These are phyloP conservation scores for Aegilops bicornis DNA, from an alignment of 176 grass and related monocot species.

Conservation along the genomic window DNA sequence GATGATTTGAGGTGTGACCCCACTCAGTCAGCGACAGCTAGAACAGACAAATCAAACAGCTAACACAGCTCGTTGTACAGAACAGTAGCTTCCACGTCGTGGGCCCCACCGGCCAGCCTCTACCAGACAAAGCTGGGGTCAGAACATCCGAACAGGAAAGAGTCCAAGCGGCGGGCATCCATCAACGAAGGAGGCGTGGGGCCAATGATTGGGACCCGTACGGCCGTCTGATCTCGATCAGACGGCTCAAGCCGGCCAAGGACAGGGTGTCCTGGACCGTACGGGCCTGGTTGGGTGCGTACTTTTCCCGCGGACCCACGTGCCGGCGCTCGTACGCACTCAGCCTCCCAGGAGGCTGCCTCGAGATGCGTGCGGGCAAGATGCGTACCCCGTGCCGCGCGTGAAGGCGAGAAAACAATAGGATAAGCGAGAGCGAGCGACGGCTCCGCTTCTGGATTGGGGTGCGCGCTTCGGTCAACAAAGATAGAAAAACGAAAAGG, in stretches of 20 bases:
- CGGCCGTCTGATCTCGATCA: conserved; percentile 44
- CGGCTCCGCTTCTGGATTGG: not conserved
- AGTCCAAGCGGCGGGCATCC: not conserved
- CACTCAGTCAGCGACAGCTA: not conserved
- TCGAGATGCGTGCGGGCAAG: conserved; percentile 10
- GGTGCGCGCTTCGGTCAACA: conserved; percentile 13
- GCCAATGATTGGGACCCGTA: conserved; percentile 41
- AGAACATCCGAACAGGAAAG: not conserved
- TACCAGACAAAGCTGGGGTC: not conserved
- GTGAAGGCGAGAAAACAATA: not conserved
- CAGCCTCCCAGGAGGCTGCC: not conserved
- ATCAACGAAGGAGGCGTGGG: not conserved
- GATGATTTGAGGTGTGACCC: not conserved
- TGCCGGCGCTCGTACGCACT: not conserved
- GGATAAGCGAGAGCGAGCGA: not conserved
- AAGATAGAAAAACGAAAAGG: not conserved
- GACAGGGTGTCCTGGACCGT: not conserved
- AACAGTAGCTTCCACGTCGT: not conserved
- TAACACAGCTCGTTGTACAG: not conserved
- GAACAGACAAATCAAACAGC: not conserved
- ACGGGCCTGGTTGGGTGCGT: not conserved
- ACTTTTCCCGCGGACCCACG: conserved; percentile 5
- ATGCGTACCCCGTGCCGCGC: not conserved
- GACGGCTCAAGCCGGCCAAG: conserved; percentile 18
- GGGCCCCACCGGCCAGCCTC: not conserved